Evolutionary conservation across 805 yeast species (phyloP), one percentile per base, ranked within the genome.

Genomic region (Candida oleophila): DNA sequence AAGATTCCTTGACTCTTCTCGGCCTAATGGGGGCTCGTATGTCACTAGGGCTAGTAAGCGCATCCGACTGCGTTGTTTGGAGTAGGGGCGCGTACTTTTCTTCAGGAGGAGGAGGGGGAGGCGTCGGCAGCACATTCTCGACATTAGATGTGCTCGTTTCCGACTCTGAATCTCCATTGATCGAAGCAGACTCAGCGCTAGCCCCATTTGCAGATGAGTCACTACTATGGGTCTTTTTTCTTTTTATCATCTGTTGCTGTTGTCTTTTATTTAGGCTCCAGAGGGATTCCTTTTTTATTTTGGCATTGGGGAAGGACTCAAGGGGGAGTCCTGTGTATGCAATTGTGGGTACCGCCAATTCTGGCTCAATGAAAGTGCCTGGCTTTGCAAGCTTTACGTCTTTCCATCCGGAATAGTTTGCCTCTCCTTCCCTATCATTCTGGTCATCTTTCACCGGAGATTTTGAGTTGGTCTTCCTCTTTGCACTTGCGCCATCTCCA

Each of bases 281-380:
- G 41, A 76, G 61, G 15, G 81, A 69, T 40, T 81, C 86, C 51
- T 76, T 80, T 56, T 76, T 80, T 33, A 79, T 67, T 55, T 79
- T 83, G 3, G 71, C 64, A 15, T 81, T 78, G 7, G 96, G 96
- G 4, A 75, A 73, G n/a, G 79, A 73, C 52, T 81, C 88, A 45
- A 89, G 64, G 3, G 94, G 85, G 36, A 81, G 71, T 2, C 97
- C 96, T 0, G 92, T 84, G 34, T 81, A 80, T 9, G 77, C 74
- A 37, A 87, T 82, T 9, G 68, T 61, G 0, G 85, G 81, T 33
- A 72, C 76, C 0, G 80, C 76, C 30, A 74, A 61, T 15, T 71
- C 73, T 2, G 91, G 90, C 55, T 88, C 94, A 18, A 69, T 61
- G 64, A 82, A 80, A 25, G 61, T 25, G 30, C 63, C 32, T 57